Evolutionary conservation across 2,329 filamentous ascomycete genomes (phyloP).

Genomic region (Cytospora paraplurivora): DNA sequence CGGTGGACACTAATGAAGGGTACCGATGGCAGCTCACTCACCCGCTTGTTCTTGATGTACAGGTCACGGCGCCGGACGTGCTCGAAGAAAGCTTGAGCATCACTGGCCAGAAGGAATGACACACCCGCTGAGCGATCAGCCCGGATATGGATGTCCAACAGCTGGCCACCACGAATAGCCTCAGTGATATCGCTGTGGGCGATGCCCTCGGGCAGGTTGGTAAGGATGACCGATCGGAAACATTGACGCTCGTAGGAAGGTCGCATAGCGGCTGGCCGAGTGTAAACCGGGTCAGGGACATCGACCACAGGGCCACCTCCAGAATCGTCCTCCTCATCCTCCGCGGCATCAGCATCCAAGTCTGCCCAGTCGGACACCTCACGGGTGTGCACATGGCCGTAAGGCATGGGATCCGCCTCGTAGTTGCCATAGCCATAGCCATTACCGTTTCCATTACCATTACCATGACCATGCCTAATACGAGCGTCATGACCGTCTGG

Average conservation of each 20-base stretch:
- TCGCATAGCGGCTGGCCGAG: slow-evolving; percentile 17
- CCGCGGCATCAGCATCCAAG: slow-evolving; percentile 16
- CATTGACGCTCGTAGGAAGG: slow-evolving; percentile 42
- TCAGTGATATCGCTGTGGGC: slow-evolving; percentile 67
- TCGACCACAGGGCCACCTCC: slow-evolving; percentile 24
- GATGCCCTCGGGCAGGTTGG: slow-evolving; percentile 61
- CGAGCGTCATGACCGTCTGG: neutral
- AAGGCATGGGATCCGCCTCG: slow-evolving; percentile 13
- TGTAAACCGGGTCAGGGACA: slow-evolving; percentile 25
- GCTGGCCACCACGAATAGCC: slow-evolving; percentile 67
- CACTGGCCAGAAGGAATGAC: slow-evolving; percentile 67
- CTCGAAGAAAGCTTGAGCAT: slow-evolving; percentile 66
- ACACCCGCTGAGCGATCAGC: slow-evolving; percentile 63
- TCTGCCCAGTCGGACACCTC: slow-evolving; percentile 28
- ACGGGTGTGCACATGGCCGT: slow-evolving; percentile 22
- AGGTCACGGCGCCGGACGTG: slow-evolving; percentile 67
- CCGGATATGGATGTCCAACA: slow-evolving; percentile 70
- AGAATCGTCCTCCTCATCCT: slow-evolving; percentile 11
- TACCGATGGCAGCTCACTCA: slow-evolving; percentile 43
- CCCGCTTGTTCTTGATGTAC: slow-evolving; percentile 68
- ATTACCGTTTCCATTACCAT: neutral
- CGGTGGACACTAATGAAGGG: slow-evolving; percentile 16
- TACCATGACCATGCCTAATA: slow-evolving; percentile 5
- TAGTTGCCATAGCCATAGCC: slow-evolving; percentile 17
- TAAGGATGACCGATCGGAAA: slow-evolving; percentile 62